Evolutionary conservation across 1,284 basidiomycete species (phyloP).

Genomic region (Pyrrhoderma noxium): DNA sequence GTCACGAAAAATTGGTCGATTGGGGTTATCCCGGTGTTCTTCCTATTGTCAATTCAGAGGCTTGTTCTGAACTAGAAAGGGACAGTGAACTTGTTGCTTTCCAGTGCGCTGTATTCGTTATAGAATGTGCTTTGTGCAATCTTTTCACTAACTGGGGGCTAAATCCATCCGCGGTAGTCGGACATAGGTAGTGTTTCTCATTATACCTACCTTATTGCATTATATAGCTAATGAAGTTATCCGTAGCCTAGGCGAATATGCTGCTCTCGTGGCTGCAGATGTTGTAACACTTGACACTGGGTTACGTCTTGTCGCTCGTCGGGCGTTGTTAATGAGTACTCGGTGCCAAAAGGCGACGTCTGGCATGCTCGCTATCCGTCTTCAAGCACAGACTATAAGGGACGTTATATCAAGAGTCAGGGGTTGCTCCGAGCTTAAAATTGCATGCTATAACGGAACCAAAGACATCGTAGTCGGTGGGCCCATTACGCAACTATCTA

Average conservation of each 20-base stretch:
- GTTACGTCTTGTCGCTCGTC: conserved; percentile 48
- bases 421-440: conserved; percentile 33
- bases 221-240: no score
- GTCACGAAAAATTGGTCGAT: conserved; percentile 41
- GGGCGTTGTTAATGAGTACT: conserved; percentile 46
- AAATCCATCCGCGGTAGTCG: conserved; percentile 46
- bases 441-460: conserved; percentile 58
- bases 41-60: conserved; percentile 33
- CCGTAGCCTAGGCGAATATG: conserved; percentile 61
- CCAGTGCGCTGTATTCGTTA: conserved; percentile 49
- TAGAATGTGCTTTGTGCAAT: conserved; percentile 52
- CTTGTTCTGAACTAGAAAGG: conserved; percentile 20
- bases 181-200: conserved; percentile 50
- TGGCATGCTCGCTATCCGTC: conserved; percentile 54
- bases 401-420: conserved; percentile 30
- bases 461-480: conserved; percentile 53
- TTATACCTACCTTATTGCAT: not conserved
- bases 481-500: conserved; percentile 34
- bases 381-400: conserved; percentile 30
- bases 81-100: conserved; percentile 35
- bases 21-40: conserved; percentile 46
- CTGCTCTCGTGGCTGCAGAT: conserved; percentile 50
- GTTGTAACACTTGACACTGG: conserved; percentile 50
- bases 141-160: conserved; percentile 65
- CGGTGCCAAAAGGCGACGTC: conserved; percentile 38